Conservation (phyloP, 805 yeast genomes). For the Ogataea chonburiensis region DNA sequence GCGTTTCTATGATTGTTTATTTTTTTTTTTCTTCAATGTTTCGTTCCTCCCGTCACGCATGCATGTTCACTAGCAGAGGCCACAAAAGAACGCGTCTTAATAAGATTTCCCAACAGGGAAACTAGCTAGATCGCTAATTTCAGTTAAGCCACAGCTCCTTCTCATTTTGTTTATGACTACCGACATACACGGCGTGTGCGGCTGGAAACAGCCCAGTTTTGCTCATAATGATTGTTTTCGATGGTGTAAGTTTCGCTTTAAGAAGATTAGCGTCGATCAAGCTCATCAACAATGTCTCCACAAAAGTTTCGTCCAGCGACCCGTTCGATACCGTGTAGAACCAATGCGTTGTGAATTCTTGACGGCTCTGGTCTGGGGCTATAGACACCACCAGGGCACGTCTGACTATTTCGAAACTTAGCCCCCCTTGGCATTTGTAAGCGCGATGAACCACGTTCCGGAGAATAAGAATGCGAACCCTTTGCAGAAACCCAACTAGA, state of each 20-base stretch:
- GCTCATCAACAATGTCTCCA: conserved; percentile 50
- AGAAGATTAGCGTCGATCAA: conserved; percentile 54
- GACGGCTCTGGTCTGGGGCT: conserved; percentile 10
- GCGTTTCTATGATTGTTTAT: background rate
- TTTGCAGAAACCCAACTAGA: conserved; percentile 45
- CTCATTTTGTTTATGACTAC: conserved; percentile 21
- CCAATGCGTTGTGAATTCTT: conserved; percentile 16
- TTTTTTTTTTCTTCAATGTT: background rate
- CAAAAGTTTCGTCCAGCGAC: conserved; percentile 37
- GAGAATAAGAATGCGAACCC: conserved; percentile 43
- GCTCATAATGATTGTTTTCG: conserved; percentile 29
- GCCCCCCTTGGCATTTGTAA: conserved; percentile 13
- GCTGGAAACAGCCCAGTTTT: conserved; percentile 32
- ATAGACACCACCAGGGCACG: conserved; percentile 28
- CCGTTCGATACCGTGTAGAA: conserved; percentile 19
- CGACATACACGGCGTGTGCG: conserved; percentile 20
- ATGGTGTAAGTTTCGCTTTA: conserved; percentile 46
- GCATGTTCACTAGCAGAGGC: conserved; percentile 2
- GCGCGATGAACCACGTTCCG: conserved; percentile 40
- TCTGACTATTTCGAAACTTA: conserved; percentile 25
- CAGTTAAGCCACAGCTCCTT: conserved; percentile 34
- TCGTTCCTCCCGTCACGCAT: conserved; percentile 1
- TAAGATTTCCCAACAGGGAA: conserved; percentile 3
- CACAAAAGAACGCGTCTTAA: conserved; percentile 1
- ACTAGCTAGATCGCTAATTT: background rate